These are phyloP conservation scores for Yarrowia deformans DNA, from an alignment of 805 yeast genomes.

Conservation along the genomic window DNA sequence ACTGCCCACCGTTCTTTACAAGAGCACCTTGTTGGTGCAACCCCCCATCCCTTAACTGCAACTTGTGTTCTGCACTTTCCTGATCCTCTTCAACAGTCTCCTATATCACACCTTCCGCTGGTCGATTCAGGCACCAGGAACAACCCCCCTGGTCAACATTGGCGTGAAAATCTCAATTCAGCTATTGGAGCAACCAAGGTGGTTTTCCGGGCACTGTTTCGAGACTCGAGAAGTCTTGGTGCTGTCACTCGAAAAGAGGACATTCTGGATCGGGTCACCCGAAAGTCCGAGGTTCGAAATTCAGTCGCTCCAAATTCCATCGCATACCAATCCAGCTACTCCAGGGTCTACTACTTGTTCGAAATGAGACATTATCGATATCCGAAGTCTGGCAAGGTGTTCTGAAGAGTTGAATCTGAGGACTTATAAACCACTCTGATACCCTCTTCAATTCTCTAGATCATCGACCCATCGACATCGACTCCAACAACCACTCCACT, in stretches of 20 bases:
- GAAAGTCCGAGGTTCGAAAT: not conserved
- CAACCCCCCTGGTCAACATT: not conserved
- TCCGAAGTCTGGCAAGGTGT: not conserved
- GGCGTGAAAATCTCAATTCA: not conserved
- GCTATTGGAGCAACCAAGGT: not conserved
- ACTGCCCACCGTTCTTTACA: not conserved
- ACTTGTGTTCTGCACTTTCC: not conserved
- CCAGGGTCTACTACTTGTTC: not conserved
- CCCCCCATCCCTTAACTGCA: not conserved
- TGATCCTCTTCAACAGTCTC: not conserved
- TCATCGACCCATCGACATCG: constrained; percentile 14
- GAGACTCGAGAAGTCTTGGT: not conserved
- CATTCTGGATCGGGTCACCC: not conserved
- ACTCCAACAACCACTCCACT: not conserved
- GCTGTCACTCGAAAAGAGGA: not conserved
- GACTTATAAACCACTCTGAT: not conserved
- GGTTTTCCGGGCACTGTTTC: not conserved
- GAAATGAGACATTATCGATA: constrained; percentile 2
- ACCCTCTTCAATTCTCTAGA: not conserved
- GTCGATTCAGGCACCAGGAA: constrained; percentile 1
- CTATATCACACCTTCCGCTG: not conserved
- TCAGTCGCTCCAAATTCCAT: not conserved
- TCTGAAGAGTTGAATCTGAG: not conserved
- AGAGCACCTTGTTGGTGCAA: not conserved
- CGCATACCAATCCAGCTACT: not conserved